phyloP scores from a whole-genome alignment of 1,139 yeast genomes.

The Pichia sp. region DNA sequence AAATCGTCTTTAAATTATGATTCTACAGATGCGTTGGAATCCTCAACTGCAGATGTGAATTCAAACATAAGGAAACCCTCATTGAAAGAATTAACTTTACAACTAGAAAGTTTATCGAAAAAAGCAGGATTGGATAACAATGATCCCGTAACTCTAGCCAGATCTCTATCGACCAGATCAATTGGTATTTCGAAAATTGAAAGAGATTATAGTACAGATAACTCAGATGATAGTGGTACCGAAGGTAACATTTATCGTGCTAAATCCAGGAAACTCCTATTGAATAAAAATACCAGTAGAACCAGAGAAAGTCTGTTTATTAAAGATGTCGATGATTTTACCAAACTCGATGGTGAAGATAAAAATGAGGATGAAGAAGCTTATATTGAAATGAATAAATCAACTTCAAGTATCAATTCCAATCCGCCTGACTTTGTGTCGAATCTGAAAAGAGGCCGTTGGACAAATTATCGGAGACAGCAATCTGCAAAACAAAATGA shows the following conservation, averaged over 20 bases:
- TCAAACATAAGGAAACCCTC: conserved; percentile 35
- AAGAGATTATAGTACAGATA: conserved; percentile 25
- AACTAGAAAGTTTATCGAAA: conserved; percentile 55
- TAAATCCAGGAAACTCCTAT: conserved; percentile 3
- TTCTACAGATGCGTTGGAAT: neutral
- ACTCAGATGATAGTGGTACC: neutral
- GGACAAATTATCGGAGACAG: conserved; percentile 11
- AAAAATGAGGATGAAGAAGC: neutral
- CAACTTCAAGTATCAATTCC: neutral
- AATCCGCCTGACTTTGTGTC: conserved; percentile 1
- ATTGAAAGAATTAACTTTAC: conserved; percentile 56
- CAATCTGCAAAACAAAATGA: neutral
- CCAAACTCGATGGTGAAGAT: no score
- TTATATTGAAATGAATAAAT: conserved; percentile 1
- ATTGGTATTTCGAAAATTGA: conserved; percentile 50
- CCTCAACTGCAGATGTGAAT: neutral
- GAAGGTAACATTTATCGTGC: conserved; percentile 1
- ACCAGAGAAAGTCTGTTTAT: conserved; percentile 12
- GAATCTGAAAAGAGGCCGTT: conserved; percentile 2
- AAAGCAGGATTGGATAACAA: conserved; percentile 67
- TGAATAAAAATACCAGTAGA: conserved; percentile 7
- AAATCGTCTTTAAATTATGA: conserved; percentile 15
- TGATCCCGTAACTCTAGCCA: conserved; percentile 68
- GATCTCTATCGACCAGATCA: conserved; percentile 57
- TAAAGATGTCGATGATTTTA: no score